Conservation (phyloP, 2,329 filamentous ascomycete species). For the Pestalotiopsis fici region DNA sequence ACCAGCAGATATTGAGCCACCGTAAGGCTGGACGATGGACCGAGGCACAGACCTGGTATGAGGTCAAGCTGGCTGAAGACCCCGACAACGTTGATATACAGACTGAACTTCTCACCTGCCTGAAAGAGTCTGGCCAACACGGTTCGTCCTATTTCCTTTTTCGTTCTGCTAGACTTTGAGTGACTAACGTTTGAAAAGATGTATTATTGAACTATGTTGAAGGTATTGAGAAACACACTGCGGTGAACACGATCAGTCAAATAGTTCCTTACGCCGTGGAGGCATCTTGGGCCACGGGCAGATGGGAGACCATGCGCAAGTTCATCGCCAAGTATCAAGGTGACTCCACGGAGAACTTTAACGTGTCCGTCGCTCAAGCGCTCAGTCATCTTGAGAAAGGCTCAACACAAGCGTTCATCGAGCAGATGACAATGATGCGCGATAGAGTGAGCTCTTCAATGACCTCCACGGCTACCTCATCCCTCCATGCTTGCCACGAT, state of each 20-base stretch:
- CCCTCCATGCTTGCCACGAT: slow-evolving; percentile 82
- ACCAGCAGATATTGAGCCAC: slow-evolving; percentile 91
- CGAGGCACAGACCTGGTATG: slow-evolving; percentile 96
- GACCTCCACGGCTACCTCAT: slow-evolving; percentile 75
- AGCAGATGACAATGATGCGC: slow-evolving; percentile 65
- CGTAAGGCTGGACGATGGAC: slow-evolving; percentile 92
- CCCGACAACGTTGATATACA: slow-evolving; percentile 79
- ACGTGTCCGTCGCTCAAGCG: slow-evolving; percentile 74
- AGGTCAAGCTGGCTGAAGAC: slow-evolving; percentile 80
- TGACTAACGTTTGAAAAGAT: slow-evolving; percentile 51
- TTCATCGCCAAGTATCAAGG: slow-evolving; percentile 61
- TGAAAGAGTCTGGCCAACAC: slow-evolving; percentile 95
- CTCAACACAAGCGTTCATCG: slow-evolving; percentile 51
- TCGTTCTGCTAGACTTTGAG: background rate
- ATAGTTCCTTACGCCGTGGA: slow-evolving; percentile 85
- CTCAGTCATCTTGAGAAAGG: slow-evolving; percentile 60
- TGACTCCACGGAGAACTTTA: slow-evolving; percentile 68
- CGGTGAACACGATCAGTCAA: slow-evolving; percentile 53
- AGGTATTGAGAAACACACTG: slow-evolving; percentile 59
- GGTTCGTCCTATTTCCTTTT: slow-evolving; percentile 41
- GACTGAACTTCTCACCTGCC: slow-evolving; percentile 79
- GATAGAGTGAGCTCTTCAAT: slow-evolving; percentile 72
- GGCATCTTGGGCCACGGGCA: slow-evolving; percentile 85
- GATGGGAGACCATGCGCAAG: slow-evolving; percentile 74
- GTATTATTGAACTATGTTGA: slow-evolving; percentile 86